Evolutionary conservation across 345 rosid species (phyloP), one percentile per base, ranked within the genome.

Genomic region (Populus tremula): DNA sequence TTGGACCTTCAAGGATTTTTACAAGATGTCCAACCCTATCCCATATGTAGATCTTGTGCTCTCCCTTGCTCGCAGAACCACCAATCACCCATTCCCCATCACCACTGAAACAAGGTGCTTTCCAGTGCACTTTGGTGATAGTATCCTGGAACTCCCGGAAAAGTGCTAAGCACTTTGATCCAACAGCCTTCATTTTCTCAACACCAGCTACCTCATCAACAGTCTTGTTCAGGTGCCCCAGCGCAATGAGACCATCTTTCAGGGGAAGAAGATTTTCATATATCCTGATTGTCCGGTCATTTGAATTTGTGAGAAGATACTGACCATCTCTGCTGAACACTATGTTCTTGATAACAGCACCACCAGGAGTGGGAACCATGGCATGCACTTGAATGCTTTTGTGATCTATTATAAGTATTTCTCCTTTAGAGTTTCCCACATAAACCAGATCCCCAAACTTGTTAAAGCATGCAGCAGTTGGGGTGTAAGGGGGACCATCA

Each of bases 31-130:
- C 98, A 20, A 90, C 98, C 82, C 92, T 87, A 75, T 96, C 97
- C 99, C 99, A 96, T 84, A 96, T 94, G 85, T 96, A 96, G 76
- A 96, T 91, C 87, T 92, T 96, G 86, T 94, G 98, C 76, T 96
- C 99, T 70, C 98, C 99, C 89, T 93, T 94, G 86, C 95, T 90
- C 12, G 98, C 99, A 78, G 96, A 94, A 69, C 95, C 98, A 27
- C 94, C 96, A 29, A 96, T 88, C 5, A 96, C 97, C 99, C 99
- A 96, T 83, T 96, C 98, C 78, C 95, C 97, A 79, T 96, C 98
- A 74, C 99, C 97, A 75, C 99, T 93, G 81, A 96, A 96, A 82
- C 97, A 90, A 72, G 99, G 98, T 20, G 97, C 98, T 87, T 94
- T 96, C 99, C 99, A 96, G 74, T 92, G 99, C 88, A 92, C 87